A percentile compares a stretch with the other conserved stretches of the same genome.
phyloP scores from a whole-genome alignment of 208 protist species.

The Trypanosomatidae sp. region DNA sequence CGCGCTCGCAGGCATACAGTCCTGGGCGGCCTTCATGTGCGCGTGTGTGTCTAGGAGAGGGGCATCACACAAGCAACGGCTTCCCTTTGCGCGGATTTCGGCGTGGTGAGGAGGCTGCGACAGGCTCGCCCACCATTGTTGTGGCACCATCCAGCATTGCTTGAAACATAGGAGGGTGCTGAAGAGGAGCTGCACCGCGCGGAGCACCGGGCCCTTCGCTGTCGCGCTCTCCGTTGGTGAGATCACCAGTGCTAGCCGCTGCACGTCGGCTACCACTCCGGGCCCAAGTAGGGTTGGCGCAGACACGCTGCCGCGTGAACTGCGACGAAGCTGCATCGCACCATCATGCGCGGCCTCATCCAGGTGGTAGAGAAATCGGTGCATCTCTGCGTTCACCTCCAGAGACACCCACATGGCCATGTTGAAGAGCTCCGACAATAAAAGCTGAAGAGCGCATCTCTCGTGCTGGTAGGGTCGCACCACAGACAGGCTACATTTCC shows the following conservation, averaged over 20 bases:
- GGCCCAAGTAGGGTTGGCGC: conserved; percentile 28
- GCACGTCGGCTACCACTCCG: conserved; percentile 39
- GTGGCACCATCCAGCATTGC: neutral
- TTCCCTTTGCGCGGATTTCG: neutral
- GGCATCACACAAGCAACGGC: neutral
- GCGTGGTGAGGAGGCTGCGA: neutral
- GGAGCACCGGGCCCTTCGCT: conserved; percentile 29
- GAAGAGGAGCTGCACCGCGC: conserved; percentile 41
- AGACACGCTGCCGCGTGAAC: conserved; percentile 21
- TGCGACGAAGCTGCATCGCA: conserved; percentile 45
- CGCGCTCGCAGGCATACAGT: neutral
- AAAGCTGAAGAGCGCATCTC: conserved; percentile 24
- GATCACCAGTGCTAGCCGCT: conserved; percentile 36
- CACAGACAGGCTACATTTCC: conserved; percentile 11
- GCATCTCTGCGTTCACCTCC: conserved; percentile 9
- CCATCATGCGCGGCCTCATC: conserved; percentile 39
- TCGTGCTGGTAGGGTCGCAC: conserved; percentile 27
- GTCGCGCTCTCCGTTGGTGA: conserved; percentile 23
- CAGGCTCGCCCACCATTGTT: neutral
- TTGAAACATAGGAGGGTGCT: conserved; percentile 20
- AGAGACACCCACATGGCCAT: neutral
- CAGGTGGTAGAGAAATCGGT: conserved; percentile 16
- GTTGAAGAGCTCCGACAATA: conserved; percentile 33
- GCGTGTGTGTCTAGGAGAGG: neutral
- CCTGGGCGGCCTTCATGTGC: neutral